Evolutionary conservation across 257 asterid species (phyloP).

Genomic region (Solanum rostratum): DNA sequence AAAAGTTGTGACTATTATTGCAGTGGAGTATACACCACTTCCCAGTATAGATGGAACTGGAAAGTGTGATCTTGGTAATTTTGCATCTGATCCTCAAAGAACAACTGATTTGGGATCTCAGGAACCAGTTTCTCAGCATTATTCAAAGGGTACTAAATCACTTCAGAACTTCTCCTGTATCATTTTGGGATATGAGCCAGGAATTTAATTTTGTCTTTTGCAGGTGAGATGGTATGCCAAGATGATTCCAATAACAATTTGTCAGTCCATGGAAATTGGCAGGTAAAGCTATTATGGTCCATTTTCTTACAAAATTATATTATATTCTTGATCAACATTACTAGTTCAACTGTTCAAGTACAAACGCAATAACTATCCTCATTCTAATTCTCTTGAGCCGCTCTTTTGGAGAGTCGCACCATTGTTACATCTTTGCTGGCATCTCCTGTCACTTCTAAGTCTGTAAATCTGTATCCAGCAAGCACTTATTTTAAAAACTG

Average conservation of each 20-base stretch:
- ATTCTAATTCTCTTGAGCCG: background rate
- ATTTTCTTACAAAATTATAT: background rate
- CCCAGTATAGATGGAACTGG: constrained; percentile 18
- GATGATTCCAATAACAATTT: constrained; percentile 32
- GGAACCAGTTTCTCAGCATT: constrained; percentile 42
- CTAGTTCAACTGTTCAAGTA: background rate
- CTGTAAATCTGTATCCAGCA: background rate
- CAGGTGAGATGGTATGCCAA: constrained; percentile 48
- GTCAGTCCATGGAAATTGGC: constrained; percentile 44
- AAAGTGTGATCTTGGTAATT: constrained; percentile 23
- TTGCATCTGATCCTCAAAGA: constrained; percentile 25
- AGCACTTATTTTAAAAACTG: background rate
- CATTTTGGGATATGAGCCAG: background rate
- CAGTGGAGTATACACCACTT: constrained; percentile 28
- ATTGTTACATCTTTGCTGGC: background rate
- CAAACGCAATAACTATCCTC: background rate
- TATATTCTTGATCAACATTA: background rate
- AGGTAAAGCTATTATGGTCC: constrained; percentile 16
- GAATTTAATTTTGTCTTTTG: constrained; percentile 8
- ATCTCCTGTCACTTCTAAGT: background rate
- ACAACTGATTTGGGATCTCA: constrained; percentile 37
- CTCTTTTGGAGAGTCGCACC: background rate
- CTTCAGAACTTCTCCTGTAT: background rate
- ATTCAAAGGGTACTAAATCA: constrained; percentile 29
- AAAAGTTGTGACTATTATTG: constrained; percentile 4